These are phyloP conservation scores for Lathyrus sativus DNA, from an alignment of 306 rosid species.

Conservation along the genomic window DNA sequence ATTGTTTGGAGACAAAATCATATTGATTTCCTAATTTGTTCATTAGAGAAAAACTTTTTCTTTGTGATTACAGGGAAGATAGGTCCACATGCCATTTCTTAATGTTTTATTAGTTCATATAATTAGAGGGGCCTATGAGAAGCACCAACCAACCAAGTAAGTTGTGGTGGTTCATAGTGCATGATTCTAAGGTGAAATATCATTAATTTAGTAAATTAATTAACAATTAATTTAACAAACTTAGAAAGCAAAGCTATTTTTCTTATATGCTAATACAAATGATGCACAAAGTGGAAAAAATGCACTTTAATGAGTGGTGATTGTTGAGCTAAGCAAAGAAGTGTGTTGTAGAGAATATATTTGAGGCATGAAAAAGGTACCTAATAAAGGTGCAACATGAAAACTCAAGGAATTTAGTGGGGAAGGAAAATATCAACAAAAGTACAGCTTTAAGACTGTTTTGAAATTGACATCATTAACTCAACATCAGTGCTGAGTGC, in stretches of 20 bases:
- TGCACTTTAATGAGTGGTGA: slow-evolving; percentile 29
- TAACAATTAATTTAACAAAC: slow-evolving; percentile 18
- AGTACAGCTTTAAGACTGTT: slow-evolving; percentile 6
- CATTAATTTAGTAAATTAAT: slow-evolving; percentile 37
- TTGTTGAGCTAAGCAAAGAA: slow-evolving; percentile 29
- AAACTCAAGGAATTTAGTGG: slow-evolving; percentile 42
- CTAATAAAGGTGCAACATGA: slow-evolving; percentile 28
- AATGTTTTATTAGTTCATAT: slow-evolving; percentile 37
- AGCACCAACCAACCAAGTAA: slow-evolving; percentile 34
- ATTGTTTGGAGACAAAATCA: slow-evolving; percentile 41
- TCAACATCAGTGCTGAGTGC: not conserved
- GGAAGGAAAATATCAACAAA: slow-evolving; percentile 25
- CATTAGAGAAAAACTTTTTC: slow-evolving; percentile 36
- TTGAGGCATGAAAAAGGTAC: slow-evolving; percentile 33
- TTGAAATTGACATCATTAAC: slow-evolving; percentile 1
- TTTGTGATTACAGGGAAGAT: slow-evolving; percentile 42
- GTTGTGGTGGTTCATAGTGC: slow-evolving; percentile 40
- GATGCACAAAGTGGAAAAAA: slow-evolving; percentile 10
- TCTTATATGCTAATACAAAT: slow-evolving; percentile 21
- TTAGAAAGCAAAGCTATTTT: slow-evolving; percentile 15
- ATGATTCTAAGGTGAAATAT: slow-evolving; percentile 42
- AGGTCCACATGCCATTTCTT: slow-evolving; percentile 44
- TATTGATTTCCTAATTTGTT: slow-evolving; percentile 34
- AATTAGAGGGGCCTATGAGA: slow-evolving; percentile 38
- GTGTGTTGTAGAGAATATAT: slow-evolving; percentile 21